A percentile compares a stretch with the other conserved stretches of the same genome.
phyloP scores from a whole-genome alignment of 78 protist species.

The Emiliania huxleyi region DNA sequence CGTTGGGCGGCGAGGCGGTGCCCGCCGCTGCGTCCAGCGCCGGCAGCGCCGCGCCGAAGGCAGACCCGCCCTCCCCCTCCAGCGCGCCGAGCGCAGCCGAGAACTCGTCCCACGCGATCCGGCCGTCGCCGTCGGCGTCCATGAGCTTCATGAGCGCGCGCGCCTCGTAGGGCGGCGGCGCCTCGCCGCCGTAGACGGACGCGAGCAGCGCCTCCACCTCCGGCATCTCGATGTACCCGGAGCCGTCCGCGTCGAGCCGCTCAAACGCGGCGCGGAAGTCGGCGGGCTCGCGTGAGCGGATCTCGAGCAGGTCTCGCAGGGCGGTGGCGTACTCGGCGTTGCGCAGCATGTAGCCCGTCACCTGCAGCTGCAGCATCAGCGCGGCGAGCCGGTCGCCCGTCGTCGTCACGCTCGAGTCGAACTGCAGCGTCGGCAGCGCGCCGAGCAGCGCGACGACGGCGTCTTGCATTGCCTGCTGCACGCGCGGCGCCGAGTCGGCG shows the following conservation, averaged over 20 bases:
- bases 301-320: neutral
- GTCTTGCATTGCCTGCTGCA: neutral
- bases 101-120: conserved; percentile 8
- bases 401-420: neutral
- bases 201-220: neutral
- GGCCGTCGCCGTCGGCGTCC: neutral
- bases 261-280: neutral
- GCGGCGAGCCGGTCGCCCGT: neutral
- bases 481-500: neutral
- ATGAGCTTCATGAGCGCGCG: neutral
- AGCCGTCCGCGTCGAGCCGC: neutral
- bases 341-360: conserved; percentile 23
- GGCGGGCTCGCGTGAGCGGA: neutral
- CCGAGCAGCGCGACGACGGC: neutral
- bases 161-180: neutral
- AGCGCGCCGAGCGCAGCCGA: neutral
- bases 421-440: neutral
- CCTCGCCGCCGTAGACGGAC: neutral
- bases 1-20: neutral
- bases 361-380: conserved; percentile 20
- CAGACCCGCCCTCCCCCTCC: neutral
- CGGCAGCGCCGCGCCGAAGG: neutral
- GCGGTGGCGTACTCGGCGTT: neutral
- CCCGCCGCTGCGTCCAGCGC: too few species aligned
- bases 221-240: neutral